A percentile compares a stretch with the other conserved stretches of the same genome.
phyloP scores from a whole-genome alignment of 106 monocot species.

The Vanilla planifolia region DNA sequence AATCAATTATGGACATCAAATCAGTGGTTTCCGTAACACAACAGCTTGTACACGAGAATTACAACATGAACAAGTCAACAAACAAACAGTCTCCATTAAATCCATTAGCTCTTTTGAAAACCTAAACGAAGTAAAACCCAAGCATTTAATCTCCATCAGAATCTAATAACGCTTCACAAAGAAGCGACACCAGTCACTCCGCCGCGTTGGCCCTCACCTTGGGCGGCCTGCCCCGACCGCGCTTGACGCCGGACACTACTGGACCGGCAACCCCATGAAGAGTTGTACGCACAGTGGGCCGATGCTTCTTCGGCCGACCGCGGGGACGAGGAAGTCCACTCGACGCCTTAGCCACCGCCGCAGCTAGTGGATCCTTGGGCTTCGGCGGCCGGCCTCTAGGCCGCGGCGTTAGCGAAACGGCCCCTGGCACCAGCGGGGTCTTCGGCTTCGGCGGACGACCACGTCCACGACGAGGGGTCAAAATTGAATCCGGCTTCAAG shows the following conservation, averaged over 20 bases:
- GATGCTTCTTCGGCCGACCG: conserved; percentile 51
- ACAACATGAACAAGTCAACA: too few species aligned
- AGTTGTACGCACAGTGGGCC: not conserved
- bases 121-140: too few species aligned
- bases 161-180: too few species aligned
- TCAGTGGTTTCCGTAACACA: too few species aligned
- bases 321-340: conserved; percentile 30
- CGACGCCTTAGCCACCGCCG: conserved; percentile 22
- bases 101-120: too few species aligned
- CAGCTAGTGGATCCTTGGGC: conserved; percentile 37
- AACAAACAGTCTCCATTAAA: too few species aligned
- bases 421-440: conserved; percentile 17
- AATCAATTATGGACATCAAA: too few species aligned
- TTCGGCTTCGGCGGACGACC: conserved; percentile 61
- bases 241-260: conserved; percentile 11
- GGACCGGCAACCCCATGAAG: not conserved
- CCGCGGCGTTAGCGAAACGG: conserved; percentile 10
- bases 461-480: conserved; percentile 5
- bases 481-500: conserved; percentile 13
- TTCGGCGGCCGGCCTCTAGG: conserved; percentile 59
- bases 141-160: too few species aligned
- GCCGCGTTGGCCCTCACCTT: conserved; percentile 5
- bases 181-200: not conserved
- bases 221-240: conserved; percentile 16
- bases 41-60: too few species aligned